Evolutionary conservation across 192 early-diverging fungal genomes (phyloP), one percentile per base, ranked within the genome.

Genomic region (Coemansia sp.): DNA sequence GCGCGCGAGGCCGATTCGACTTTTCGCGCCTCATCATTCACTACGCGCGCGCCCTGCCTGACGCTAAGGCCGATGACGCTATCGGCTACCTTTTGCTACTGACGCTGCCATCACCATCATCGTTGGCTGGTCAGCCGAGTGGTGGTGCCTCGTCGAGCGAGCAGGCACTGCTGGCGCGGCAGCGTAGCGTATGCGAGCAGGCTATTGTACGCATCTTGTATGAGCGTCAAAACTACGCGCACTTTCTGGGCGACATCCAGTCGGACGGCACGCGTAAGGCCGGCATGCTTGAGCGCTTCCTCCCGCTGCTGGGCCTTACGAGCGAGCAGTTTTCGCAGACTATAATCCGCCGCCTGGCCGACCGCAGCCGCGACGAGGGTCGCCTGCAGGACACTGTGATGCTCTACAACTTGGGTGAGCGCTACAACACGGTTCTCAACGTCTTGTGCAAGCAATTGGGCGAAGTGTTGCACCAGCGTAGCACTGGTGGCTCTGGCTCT

Each of bases 331-430:
- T 93, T 66, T 64, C 92, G 37, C 82, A 87, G 31, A 60, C 82
- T 4, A 89, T 98, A 31, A 74, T 90, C 7, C 68, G 86, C 6
- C 83, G 84, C 39, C 83, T 93, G 24, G 95, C 94, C 3, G 82
- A 89, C 64, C 82, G 87, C 35, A 90, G 89, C 58, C 90, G 87
- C 39, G 82, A 86, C 38, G 86, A 89, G 53, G 92, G 92, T 0
- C 83, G 85, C 3, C 82, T 92, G 39, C 82, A 76, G 17, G 93
- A 95, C 67, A 89, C 93, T 1, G 86, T 95, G 29, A 68, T 89
- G 65, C 73, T 96, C 37, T 93, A 89, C 64, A 86, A 94, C 68
- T 84, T 95, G 37, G 91, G 89, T 4, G 86, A 87, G 70, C 88
- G 91, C 56, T 88, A 87, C 67, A 89, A 91, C 75, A 84, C 85